These are phyloP conservation scores for Mortierella sp. DNA, from an alignment of 371 early-diverging fungal species.

Conservation along the genomic window DNA sequence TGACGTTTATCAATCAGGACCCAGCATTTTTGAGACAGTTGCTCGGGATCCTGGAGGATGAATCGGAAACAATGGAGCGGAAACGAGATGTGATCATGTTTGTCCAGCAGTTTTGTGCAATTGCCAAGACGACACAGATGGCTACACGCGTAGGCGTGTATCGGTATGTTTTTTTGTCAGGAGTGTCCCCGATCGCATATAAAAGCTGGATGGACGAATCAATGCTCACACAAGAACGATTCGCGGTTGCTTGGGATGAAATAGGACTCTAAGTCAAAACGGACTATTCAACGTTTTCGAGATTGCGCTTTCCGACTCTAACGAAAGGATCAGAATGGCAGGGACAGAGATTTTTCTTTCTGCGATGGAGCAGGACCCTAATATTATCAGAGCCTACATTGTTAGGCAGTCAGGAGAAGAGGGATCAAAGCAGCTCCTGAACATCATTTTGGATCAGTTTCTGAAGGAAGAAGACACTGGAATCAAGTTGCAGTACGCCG, in stretches of 20 bases:
- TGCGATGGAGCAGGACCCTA: conserved; percentile 83
- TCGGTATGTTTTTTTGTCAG: conserved; percentile 16
- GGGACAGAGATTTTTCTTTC: conserved; percentile 76
- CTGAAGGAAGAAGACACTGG: conserved; percentile 67
- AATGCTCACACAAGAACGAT: background rate
- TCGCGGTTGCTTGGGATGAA: background rate
- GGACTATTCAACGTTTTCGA: conserved; percentile 84
- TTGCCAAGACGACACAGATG: conserved; percentile 76
- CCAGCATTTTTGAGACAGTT: conserved; percentile 70
- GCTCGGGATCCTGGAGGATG: conserved; percentile 69
- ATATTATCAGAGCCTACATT: conserved; percentile 75
- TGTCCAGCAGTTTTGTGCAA: conserved; percentile 76
- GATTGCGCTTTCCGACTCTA: conserved; percentile 64
- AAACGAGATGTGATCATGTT: conserved; percentile 78
- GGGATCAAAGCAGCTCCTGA: conserved; percentile 62
- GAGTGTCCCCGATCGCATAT: background rate
- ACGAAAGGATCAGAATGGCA: conserved; percentile 65
- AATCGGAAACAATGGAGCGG: conserved; percentile 58
- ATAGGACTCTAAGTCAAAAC: conserved; percentile 71
- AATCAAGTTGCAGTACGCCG: conserved; percentile 75
- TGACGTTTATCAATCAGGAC: conserved; percentile 75
- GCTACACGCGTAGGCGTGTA: conserved; percentile 68
- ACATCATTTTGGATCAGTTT: conserved; percentile 72
- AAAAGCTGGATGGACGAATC: background rate
- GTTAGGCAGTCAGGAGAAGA: conserved; percentile 68